These are phyloP conservation scores for Knoxia roxburghii DNA, from an alignment of 257 asterid species.

Conservation along the genomic window DNA sequence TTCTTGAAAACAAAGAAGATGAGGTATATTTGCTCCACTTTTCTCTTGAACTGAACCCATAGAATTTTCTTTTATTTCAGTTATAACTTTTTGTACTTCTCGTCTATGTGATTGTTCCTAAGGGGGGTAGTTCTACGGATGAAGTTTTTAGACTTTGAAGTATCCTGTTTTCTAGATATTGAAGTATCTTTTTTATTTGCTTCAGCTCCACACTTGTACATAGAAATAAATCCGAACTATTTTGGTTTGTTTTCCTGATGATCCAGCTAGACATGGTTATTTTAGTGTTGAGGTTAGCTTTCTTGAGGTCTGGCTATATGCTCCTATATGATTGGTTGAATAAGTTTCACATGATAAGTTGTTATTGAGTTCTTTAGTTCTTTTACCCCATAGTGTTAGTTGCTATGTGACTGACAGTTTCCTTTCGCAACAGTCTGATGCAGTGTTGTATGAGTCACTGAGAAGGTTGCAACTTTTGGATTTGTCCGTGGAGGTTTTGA, in stretches of 20 bases:
- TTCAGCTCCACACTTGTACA: background rate
- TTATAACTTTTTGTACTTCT: background rate
- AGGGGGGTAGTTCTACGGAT: background rate
- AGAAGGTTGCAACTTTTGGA: conserved; percentile 76
- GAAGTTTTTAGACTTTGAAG: background rate
- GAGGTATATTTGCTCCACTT: conserved; percentile 45
- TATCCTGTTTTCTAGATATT: background rate
- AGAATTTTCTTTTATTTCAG: conserved; percentile 4
- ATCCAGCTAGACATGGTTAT: background rate
- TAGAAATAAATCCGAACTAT: conserved; percentile 11
- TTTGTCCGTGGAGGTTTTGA: conserved; percentile 67
- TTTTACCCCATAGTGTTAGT: background rate
- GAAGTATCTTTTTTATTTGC: background rate
- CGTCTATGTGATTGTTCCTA: background rate
- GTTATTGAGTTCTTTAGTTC: background rate
- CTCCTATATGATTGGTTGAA: background rate
- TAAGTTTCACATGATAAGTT: conserved; percentile 1
- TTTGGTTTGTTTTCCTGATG: background rate
- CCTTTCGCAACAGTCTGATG: conserved; percentile 44
- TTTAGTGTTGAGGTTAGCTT: background rate
- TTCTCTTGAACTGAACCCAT: background rate
- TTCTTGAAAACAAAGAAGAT: conserved; percentile 47
- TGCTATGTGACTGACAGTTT: conserved; percentile 14
- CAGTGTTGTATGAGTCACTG: conserved; percentile 51
- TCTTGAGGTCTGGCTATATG: background rate